Evolutionary conservation across 257 asterid genomes (phyloP).

Genomic region (Lycium barbarum): DNA sequence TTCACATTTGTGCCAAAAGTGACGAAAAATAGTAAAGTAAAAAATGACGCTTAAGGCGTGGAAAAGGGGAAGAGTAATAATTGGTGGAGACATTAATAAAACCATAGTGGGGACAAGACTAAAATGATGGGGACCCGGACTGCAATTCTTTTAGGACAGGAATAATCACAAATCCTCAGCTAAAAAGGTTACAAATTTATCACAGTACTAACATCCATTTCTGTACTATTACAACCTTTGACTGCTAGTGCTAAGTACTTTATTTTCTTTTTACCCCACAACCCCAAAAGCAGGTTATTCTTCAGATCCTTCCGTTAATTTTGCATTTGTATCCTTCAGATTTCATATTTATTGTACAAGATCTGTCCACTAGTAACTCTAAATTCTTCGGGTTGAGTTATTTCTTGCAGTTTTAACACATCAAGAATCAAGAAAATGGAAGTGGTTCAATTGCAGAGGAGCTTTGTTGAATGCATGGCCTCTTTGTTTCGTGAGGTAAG

Average conservation of each 20-base stretch:
- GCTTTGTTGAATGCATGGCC: constrained; percentile 56
- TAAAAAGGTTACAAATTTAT: not conserved
- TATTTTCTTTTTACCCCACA: not conserved
- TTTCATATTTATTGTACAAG: constrained; percentile 27
- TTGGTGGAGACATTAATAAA: constrained; percentile 21
- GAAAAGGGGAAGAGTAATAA: not conserved
- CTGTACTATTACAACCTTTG: not conserved
- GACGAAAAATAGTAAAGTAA: not conserved
- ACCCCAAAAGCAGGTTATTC: constrained; percentile 36
- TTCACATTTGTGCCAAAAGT: too few relatives aligned
- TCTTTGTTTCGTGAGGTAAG: constrained; percentile 71
- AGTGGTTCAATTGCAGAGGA: constrained; percentile 69
- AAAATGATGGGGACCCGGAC: constrained; percentile 40
- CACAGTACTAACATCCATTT: not conserved
- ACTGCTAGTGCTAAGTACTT: not conserved
- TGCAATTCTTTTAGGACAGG: not conserved
- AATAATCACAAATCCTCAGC: constrained; percentile 38
- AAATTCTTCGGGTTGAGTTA: not conserved
- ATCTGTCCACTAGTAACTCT: not conserved
- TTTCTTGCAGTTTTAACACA: not conserved
- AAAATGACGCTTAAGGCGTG: not conserved
- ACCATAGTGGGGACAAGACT: not conserved
- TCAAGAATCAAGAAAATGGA: constrained; percentile 52
- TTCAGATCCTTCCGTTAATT: constrained; percentile 37
- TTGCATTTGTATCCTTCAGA: constrained; percentile 43